Base-by-base conservation (phyloP, 352 stramenopile species). In the Pythium graminicola region DNA sequence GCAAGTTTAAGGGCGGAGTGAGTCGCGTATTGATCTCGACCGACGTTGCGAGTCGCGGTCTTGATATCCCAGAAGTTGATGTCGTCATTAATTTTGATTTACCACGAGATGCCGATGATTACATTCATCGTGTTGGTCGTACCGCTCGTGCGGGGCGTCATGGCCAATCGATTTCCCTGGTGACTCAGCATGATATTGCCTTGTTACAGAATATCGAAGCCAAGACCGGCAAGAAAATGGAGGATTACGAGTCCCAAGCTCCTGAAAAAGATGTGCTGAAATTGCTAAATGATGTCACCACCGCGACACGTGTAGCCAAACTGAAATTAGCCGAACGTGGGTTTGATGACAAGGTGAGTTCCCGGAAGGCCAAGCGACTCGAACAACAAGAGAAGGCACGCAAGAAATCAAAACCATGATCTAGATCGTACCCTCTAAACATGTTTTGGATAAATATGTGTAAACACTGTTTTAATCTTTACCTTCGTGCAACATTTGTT, bases 81-180 rank as follows among this genome's bases (percentile, higher is more conserved):
- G 69, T 99, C 3, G 97, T 99, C 19, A 71, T 99, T 36, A 99
- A 99, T 68, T 98, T 95, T 32, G 96, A 99, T 67, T 57, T 99
- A 19, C 97, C 97, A 4, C 79, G 89, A 23, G 88, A 92, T 47
- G 67, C 93, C n/a, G 86, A 97, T 35, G 94, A 98, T 65, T 99
- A 99, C 66, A 93, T 99, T 32, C 97, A 99, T 66, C 87, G 96
- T 26, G 93, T 99, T 27, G 96, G 96, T 44, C 82, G 96, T 62
- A 99, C 95, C 2, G 95, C 93, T 9, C 84, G 95, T 67, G 93
- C 93, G 0, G 95, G 96, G 6, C 72, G 91, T 46, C 72, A 75
- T 41, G 95, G 96, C 26, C 74, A 85, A 36, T 91, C 95, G 10
- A 92, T 99, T 28, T 97, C 89, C 55, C 71, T 99, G 11, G 89